Evolutionary conservation across 805 yeast species (phyloP), one percentile per base, ranked within the genome.

Genomic region (Ogataea allantospora): DNA sequence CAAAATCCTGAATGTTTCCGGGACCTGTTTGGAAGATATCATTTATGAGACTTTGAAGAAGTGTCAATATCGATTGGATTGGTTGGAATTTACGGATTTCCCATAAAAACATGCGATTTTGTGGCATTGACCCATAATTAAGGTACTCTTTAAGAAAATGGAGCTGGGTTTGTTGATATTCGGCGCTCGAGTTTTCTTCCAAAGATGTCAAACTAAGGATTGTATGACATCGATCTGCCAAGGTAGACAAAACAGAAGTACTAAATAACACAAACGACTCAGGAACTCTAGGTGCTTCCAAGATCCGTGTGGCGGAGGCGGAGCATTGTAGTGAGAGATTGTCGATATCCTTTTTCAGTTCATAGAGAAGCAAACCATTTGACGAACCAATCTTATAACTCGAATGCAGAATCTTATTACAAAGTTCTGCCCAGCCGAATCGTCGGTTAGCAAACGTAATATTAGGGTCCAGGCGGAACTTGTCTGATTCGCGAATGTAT

Each of bases 371-470:
- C 12, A 16, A 21, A n/a, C n/a, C 20, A n/a, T 13, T 27, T 27
- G 8, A 10, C 14, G n/a, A n/a, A n/a, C n/a, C n/a, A n/a, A n/a
- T 11, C 15, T 27, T 27, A 4, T 40, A 41, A 3, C 50, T 39
- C 9, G 25, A 26, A 12, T 46, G 42, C 16, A 54, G 17, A 15
- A 54, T 50, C 13, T 30, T 43, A 27, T 50, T 54, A 31, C 47
- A 38, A 23, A 53, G 38, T 27, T 44, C 45, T 15, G 40, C 52
- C 57, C 58, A 78, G 48, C 70, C 65, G 54, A 72, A 77, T 45
- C 76, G 76, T 3, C 77, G 73, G 42, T 75, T 76, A 53, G 75
- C 55, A 21, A 75, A 71, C 16, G 78, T 62, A 6, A 70, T 64
- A 13, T 71, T 61, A n/a, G 66, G 66, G 43, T 72, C 67, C 20